Percentiles rank a stretch among this genome's conserved stretches.
phyloP scores from a whole-genome alignment of 495 filamentous ascomycete genomes.

The Tuber microsphaerosporum region DNA sequence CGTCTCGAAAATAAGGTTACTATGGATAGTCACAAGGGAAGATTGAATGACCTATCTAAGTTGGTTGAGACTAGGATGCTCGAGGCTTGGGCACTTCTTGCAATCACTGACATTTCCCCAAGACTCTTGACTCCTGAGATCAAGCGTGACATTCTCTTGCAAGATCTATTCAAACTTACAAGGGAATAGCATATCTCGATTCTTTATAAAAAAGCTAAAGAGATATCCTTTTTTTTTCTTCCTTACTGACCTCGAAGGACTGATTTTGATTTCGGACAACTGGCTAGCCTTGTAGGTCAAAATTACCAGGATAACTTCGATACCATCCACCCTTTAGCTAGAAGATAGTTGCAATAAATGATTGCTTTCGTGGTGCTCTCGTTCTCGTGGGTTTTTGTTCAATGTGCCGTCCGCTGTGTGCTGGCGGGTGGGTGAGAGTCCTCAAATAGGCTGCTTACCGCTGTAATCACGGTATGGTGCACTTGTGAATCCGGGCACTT shows the following conservation, averaged over 20 bases:
- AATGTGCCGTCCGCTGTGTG: not conserved
- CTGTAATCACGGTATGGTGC: not conserved
- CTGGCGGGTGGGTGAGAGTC: not conserved
- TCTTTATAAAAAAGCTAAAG: not conserved
- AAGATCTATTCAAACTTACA: slow-evolving; percentile 13
- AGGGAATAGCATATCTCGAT: not conserved
- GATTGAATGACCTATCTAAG: slow-evolving; percentile 23
- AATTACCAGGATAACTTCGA: not conserved
- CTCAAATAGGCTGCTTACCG: not conserved
- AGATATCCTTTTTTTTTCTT: not conserved
- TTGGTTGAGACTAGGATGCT: slow-evolving; percentile 31
- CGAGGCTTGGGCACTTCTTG: slow-evolving; percentile 25
- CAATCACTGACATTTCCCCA: slow-evolving; percentile 10
- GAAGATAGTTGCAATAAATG: not conserved
- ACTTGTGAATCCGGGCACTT: too few relatives aligned
- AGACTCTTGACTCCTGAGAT: slow-evolving; percentile 12
- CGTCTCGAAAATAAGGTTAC: slow-evolving; percentile 16
- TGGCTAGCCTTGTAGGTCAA: not conserved
- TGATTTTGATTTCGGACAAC: not conserved
- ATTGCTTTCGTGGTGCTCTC: not conserved
- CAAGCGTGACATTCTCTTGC: slow-evolving; percentile 15
- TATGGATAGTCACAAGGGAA: slow-evolving; percentile 3
- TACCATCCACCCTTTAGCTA: not conserved
- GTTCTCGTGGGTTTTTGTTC: not conserved
- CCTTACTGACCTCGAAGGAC: not conserved